phyloP scores from a whole-genome alignment of 2,329 filamentous ascomycete species.

The Neospermospora avenae region DNA sequence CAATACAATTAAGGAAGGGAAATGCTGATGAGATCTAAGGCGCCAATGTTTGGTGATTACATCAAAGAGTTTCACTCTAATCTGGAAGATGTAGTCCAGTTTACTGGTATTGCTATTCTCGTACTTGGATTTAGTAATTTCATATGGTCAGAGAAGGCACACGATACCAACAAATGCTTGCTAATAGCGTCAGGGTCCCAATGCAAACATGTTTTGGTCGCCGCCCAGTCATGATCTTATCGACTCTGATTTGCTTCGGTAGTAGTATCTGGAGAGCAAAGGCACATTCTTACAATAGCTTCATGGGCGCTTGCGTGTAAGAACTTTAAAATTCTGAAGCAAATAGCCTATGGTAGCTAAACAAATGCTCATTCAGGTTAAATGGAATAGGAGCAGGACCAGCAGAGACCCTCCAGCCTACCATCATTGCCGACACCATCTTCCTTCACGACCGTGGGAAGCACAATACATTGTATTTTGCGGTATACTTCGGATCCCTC shows the following conservation, averaged over 20 bases:
- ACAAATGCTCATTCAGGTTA: slow-evolving; percentile 34
- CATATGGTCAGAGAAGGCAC: slow-evolving; percentile 37
- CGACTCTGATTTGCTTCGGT: slow-evolving; percentile 42
- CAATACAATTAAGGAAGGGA: background rate
- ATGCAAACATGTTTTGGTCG: slow-evolving; percentile 46
- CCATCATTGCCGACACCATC: slow-evolving; percentile 61
- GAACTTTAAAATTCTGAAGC: slow-evolving; percentile 2
- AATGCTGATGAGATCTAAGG: slow-evolving; percentile 11
- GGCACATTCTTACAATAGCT: slow-evolving; percentile 55
- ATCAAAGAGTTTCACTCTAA: slow-evolving; percentile 53
- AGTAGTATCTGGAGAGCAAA: slow-evolving; percentile 51
- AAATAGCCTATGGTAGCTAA: background rate
- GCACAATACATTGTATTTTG: slow-evolving; percentile 53
- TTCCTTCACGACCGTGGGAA: slow-evolving; percentile 63
- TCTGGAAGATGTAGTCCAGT: slow-evolving; percentile 49
- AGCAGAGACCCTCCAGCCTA: slow-evolving; percentile 59
- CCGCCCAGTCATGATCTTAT: slow-evolving; percentile 45
- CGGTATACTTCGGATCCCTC: slow-evolving; percentile 58
- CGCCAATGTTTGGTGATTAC: slow-evolving; percentile 56
- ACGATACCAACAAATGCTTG: background rate
- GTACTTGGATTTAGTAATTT: slow-evolving; percentile 50
- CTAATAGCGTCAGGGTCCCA: slow-evolving; percentile 36
- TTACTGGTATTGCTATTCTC: slow-evolving; percentile 46
- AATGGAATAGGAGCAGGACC: slow-evolving; percentile 62
- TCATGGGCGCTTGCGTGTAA: slow-evolving; percentile 58